phyloP scores from a whole-genome alignment of 2,329 filamentous ascomycete species.

The Seiridium cupressi region DNA sequence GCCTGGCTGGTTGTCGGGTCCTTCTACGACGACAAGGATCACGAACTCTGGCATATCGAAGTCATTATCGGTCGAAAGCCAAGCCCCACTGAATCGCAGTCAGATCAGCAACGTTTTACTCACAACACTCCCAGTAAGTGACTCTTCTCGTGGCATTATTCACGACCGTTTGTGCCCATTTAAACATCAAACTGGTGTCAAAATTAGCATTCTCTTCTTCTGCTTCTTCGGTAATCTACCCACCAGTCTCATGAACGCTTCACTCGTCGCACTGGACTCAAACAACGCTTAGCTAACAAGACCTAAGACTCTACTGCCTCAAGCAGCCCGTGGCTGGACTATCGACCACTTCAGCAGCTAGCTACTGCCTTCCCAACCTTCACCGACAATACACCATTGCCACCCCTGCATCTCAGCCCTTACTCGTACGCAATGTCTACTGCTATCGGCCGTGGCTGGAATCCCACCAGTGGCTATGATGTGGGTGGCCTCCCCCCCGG shows the following conservation, averaged over 20 bases:
- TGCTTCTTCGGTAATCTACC: background rate
- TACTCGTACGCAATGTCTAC: background rate
- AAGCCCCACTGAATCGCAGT: background rate
- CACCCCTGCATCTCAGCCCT: background rate
- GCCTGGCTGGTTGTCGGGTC: slow-evolving; percentile 45
- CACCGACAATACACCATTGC: background rate
- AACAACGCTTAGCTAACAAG: background rate
- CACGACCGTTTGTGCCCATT: background rate
- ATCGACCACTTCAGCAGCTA: background rate
- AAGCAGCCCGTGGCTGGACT: background rate
- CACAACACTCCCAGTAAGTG: slow-evolving; percentile 7
- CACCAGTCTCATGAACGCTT: background rate
- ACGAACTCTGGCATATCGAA: slow-evolving; percentile 45
- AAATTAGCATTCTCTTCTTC: background rate
- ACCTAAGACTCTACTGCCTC: background rate
- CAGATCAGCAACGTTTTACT: background rate
- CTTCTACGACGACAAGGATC: slow-evolving; percentile 42
- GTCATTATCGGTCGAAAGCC: slow-evolving; percentile 32
- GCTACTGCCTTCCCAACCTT: background rate
- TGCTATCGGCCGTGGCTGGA: slow-evolving; percentile 19
- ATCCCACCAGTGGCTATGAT: slow-evolving; percentile 38
- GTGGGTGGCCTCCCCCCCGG: slow-evolving; percentile 16
- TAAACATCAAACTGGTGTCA: background rate
- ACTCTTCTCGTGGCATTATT: background rate
- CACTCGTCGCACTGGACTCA: background rate